Evolutionary conservation across 805 yeast genomes (phyloP), one percentile per base, ranked within the genome.

Genomic region (Candida wancherniae): DNA sequence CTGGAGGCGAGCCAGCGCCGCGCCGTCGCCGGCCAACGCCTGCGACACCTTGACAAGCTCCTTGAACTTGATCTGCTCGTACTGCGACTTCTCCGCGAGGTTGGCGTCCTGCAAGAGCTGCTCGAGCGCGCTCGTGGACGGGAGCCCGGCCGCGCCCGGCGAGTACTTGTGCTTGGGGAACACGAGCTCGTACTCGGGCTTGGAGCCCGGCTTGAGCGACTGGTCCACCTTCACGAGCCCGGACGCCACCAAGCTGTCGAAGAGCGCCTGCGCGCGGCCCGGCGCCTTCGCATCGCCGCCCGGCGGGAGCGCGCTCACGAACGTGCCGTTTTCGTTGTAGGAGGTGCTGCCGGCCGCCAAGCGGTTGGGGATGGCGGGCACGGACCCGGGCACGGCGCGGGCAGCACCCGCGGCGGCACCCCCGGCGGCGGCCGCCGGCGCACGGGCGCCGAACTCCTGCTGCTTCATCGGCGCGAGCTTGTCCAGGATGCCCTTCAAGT

Each of bases 141-240:
- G 34, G 11, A 16, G 24, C 12, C 42, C 42, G 13, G 26, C 16
- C 16, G 21, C 17, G 21, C 37, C 39, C 11, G 41, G 37, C 18
- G 31, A 13, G 40, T 50, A 59, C 43, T 60, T 61, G 31, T 45
- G 46, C 24, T 48, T 53, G 9, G 68, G 68, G 20, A 50, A 46
- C 6, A 51, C 50, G 27, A 61, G 44, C 25, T 44, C 44, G 40
- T 61, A 62, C 9, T 35, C 44, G 4, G 67, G 66, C 31, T 50
- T 47, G 8, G 65, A 53, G 8, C 66, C 67, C 5, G 64, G 63
- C 16, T 56, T 57, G 19, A 63, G 58, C 8, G 63, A 61, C 44
- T 63, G 69, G 27, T 65, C 67, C 17, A 57, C 55, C 18, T 51
- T 51, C 4, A 67, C 61, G 25, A 67, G 50, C 3, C 72, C 72